These are phyloP conservation scores for Porcisia deanei DNA, from an alignment of 208 protist genomes.

Conservation along the genomic window DNA sequence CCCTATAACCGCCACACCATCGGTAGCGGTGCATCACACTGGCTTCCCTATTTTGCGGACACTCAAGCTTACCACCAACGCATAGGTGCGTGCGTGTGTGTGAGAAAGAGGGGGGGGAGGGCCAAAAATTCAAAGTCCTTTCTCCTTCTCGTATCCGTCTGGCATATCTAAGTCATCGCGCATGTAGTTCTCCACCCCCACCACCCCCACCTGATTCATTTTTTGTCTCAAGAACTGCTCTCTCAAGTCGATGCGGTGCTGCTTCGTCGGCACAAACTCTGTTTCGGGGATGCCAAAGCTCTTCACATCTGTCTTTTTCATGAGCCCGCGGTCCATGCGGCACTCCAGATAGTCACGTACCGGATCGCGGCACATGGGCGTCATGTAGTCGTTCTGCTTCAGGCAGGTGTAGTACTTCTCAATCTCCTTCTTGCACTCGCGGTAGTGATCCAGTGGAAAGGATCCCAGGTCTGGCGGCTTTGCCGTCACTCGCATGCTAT, in stretches of 20 bases:
- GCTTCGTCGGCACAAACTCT: slow-evolving; percentile 78
- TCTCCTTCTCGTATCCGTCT: slow-evolving; percentile 64
- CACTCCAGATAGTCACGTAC: slow-evolving; percentile 81
- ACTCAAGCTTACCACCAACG: not conserved
- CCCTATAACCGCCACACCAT: too few species aligned
- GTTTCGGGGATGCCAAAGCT: slow-evolving; percentile 80
- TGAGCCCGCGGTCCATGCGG: slow-evolving; percentile 85
- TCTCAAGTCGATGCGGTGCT: slow-evolving; percentile 72
- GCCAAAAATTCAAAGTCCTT: slow-evolving; percentile 5
- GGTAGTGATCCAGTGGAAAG: slow-evolving; percentile 91
- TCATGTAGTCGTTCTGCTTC: slow-evolving; percentile 77
- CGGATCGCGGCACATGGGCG: slow-evolving; percentile 83
- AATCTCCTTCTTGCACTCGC: slow-evolving; percentile 86
- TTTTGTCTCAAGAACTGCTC: slow-evolving; percentile 80
- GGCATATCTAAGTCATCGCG: slow-evolving; percentile 62
- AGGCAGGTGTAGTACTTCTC: slow-evolving; percentile 82
- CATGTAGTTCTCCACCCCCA: slow-evolving; percentile 79
- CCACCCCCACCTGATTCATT: slow-evolving; percentile 73
- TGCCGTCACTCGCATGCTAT: slow-evolving; percentile 50
- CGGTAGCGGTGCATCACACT: too few species aligned
- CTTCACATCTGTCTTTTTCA: slow-evolving; percentile 77
- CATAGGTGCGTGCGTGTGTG: not conserved
- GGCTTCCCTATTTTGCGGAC: too few species aligned
- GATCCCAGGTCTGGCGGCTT: slow-evolving; percentile 84
- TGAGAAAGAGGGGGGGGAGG: not conserved